Evolutionary conservation across 163 green algal genomes (phyloP), one percentile per base, ranked within the genome.

Genomic region (Scenedesmus sp.): DNA sequence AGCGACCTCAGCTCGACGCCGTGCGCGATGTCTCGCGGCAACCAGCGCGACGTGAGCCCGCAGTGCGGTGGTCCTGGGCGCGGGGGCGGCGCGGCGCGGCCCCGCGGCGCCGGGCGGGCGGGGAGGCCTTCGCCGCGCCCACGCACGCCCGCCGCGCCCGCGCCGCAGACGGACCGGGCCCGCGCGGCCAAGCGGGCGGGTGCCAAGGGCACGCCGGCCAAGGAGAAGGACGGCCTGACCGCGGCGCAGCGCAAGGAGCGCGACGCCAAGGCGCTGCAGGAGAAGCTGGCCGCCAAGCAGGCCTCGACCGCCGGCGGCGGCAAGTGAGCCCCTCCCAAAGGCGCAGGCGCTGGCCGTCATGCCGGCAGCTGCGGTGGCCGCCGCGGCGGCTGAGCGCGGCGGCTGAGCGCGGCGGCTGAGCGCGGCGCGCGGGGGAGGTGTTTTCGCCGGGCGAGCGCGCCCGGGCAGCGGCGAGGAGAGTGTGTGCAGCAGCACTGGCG

Each of bases 221-320:
- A 84, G 78, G 78, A 84, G 7, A 84, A 84, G 78, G 78, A 84
- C 39, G 78, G 78, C 10, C 62, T 84, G 60, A 77, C 78, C 18
- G 70, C 69, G 22, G 29, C 50, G 54, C 69, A 80, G 51, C 51
- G 78, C 9, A 69, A 64, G 31, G 78, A 84, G 78, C 48, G 78
- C 18, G 78, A 84, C 64, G 78, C 78, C 39, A 80, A 80, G 62
- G 78, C 78, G 5, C 42, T 84, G 69, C 78, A 84, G 60, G 78
- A 80, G 63, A 84, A 84, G 70, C n/a, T 39, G 14, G 78, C 78
- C 26, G 54, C 53, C 33, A 84, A 84, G 70, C 18, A 70, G 26
- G 69, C 65, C 45, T n/a, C n/a, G n/a, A n/a, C n/a, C n/a, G 44
- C 60, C 45, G 63, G 15, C 17, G 75, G 56, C n/a, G 53, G 42